Percentiles rank a stretch among this genome's conserved stretches.
Conservation (phyloP, 768 basidiomycete species). For the Rhizopogon vinicolor region DNA sequence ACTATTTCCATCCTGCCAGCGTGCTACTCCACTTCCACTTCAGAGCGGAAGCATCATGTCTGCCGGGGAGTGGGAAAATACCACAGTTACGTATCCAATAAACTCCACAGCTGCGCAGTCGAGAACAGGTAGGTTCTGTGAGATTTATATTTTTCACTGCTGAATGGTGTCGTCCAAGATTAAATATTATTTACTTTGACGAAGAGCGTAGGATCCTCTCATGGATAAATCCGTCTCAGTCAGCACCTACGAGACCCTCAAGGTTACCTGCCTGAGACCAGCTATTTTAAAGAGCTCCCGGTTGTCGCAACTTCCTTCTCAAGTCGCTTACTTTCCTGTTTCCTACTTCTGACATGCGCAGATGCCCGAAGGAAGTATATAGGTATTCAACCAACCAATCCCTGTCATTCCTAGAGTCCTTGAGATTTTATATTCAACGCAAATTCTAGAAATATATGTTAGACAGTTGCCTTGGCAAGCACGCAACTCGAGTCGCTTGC, state of each 20-base stretch:
- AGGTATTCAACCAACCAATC: too few relatives aligned
- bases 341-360: too few relatives aligned
- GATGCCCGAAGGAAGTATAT: too few relatives aligned
- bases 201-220: background rate
- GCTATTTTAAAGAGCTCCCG: too few relatives aligned
- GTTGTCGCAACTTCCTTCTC: too few relatives aligned
- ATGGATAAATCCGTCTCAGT: background rate
- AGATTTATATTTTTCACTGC: background rate
- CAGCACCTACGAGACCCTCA: too few relatives aligned
- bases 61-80: background rate
- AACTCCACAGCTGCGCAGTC: background rate
- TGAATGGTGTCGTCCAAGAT: background rate
- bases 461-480: too few relatives aligned
- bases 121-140: background rate
- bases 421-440: too few relatives aligned
- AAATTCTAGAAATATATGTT: too few relatives aligned
- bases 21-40: background rate
- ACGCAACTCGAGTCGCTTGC: background rate
- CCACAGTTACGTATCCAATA: background rate
- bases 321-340: too few relatives aligned
- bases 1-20: background rate
- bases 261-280: too few relatives aligned
- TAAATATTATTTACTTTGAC: background rate
- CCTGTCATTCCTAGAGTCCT: too few relatives aligned
- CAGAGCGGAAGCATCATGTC: background rate